Conservation (phyloP, 768 basidiomycete species). For the Tylopilus cervinicoccineus region DNA sequence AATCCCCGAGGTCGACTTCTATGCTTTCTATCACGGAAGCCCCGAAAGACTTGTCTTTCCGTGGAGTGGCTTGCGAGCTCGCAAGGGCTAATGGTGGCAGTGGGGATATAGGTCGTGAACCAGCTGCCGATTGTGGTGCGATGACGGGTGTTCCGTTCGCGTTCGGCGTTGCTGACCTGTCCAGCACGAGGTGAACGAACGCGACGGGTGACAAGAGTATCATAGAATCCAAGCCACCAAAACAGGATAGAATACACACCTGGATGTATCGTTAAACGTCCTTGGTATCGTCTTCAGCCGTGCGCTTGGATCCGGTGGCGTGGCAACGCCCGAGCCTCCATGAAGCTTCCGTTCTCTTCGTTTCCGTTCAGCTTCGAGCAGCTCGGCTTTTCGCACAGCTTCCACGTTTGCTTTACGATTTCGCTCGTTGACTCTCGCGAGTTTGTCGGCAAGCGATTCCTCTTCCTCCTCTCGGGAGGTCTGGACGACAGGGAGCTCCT, state of each 20-base stretch:
- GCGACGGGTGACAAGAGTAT: constrained; percentile 14
- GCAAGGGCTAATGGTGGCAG: constrained; percentile 23
- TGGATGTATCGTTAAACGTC: constrained; percentile 53
- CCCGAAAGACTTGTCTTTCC: constrained; percentile 46
- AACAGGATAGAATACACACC: constrained; percentile 40
- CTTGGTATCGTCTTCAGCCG: constrained; percentile 63
- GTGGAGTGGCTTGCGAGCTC: constrained; percentile 25
- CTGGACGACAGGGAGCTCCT: constrained; percentile 38
- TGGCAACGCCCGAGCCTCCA: constrained; percentile 33
- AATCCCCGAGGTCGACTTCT: constrained; percentile 78
- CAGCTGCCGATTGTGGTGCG: constrained; percentile 24
- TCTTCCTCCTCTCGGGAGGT: constrained; percentile 24
- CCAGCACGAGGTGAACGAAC: constrained; percentile 6
- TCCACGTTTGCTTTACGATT: constrained; percentile 85
- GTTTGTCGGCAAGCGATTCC: constrained; percentile 40
- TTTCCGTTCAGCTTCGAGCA: constrained; percentile 64
- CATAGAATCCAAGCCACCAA: constrained; percentile 18
- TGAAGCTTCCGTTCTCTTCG: constrained; percentile 61
- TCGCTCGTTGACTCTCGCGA: constrained; percentile 84
- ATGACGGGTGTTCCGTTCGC: constrained; percentile 43
- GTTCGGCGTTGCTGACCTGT: constrained; percentile 43
- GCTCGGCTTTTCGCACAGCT: constrained; percentile 72
- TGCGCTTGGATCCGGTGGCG: constrained; percentile 59
- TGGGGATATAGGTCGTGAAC: constrained; percentile 36
- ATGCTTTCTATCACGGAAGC: constrained; percentile 58